phyloP scores from a whole-genome alignment of 176 grass and related monocot genomes.

The Phoenix dactylifera region DNA sequence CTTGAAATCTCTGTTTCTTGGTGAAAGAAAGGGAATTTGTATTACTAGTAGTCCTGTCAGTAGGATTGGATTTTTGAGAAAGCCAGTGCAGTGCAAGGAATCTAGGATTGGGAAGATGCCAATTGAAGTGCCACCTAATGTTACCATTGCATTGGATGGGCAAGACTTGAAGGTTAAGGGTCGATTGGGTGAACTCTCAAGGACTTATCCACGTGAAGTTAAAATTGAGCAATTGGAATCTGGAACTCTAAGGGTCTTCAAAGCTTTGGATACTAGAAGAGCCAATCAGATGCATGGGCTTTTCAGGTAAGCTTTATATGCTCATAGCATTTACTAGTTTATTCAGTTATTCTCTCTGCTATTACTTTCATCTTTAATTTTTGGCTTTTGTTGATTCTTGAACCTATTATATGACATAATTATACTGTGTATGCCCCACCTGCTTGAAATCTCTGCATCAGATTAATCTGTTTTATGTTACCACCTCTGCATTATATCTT shows the following conservation, averaged over 20 bases:
- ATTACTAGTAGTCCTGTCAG: slow-evolving; percentile 25
- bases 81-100: slow-evolving; percentile 82
- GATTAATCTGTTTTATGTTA: too few species aligned
- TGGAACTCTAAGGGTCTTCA: slow-evolving; percentile 52
- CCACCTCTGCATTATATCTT: too few species aligned
- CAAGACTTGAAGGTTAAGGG: slow-evolving; percentile 85
- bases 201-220: slow-evolving; percentile 64
- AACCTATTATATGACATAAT: too few species aligned
- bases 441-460: too few species aligned
- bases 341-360: slow-evolving; percentile 1
- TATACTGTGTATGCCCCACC: too few species aligned
- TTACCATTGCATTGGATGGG: slow-evolving; percentile 62
- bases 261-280: slow-evolving; percentile 62
- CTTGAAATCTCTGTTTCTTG: slow-evolving; percentile 53
- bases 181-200: slow-evolving; percentile 70
- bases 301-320: slow-evolving; percentile 56
- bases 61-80: slow-evolving; percentile 44
- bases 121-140: slow-evolving; percentile 69
- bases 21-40: slow-evolving; percentile 31
- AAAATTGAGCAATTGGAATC: slow-evolving; percentile 72
- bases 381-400: too few species aligned
- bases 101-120: slow-evolving; percentile 92
- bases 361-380: not conserved
- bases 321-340: not conserved
- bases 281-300: slow-evolving; percentile 96